Percentiles rank a stretch among this genome's conserved stretches.
These are phyloP conservation scores for Simmondsia chinensis DNA, from an alignment of 148 eudicot genomes.

Conservation along the genomic window DNA sequence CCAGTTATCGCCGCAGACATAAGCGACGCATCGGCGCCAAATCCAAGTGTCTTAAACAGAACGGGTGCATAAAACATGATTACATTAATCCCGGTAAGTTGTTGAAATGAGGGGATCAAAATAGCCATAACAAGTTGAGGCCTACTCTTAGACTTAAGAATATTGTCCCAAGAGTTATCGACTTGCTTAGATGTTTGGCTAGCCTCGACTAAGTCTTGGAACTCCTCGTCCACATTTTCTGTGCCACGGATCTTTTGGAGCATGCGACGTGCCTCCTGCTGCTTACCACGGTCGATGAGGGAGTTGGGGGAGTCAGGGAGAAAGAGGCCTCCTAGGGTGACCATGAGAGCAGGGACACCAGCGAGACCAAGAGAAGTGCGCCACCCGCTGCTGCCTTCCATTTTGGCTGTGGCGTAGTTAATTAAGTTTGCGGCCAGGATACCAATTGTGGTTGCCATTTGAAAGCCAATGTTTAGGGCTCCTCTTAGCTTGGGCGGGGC, in stretches of 20 bases:
- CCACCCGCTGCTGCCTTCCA: constrained; percentile 20
- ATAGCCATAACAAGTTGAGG: constrained; percentile 23
- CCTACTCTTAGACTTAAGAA: constrained; percentile 6
- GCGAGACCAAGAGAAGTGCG: constrained; percentile 17
- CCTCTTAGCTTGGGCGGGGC: constrained; percentile 25
- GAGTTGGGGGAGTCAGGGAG: constrained; percentile 35
- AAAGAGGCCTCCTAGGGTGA: constrained; percentile 13
- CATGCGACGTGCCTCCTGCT: constrained; percentile 8
- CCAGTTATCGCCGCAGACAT: constrained; percentile 27
- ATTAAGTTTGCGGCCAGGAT: constrained; percentile 18
- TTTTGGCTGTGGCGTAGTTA: constrained; percentile 11
- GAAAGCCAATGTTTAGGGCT: constrained; percentile 29
- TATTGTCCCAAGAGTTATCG: constrained; percentile 12
- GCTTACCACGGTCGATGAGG: constrained; percentile 17
- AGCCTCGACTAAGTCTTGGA: constrained; percentile 20
- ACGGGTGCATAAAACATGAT: constrained; percentile 37
- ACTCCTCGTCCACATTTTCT: constrained; percentile 17
- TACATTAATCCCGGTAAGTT: constrained; percentile 32
- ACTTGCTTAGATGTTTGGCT: constrained; percentile 16
- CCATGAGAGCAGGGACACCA: constrained; percentile 19
- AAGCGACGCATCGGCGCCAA: constrained; percentile 20
- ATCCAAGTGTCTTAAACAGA: constrained; percentile 28
- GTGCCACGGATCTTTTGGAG: constrained; percentile 23
- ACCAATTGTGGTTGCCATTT: constrained; percentile 21
- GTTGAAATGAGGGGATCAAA: constrained; percentile 29